Base-by-base conservation (phyloP, 2,329 filamentous ascomycete species). In the Didymella arachidicola region DNA sequence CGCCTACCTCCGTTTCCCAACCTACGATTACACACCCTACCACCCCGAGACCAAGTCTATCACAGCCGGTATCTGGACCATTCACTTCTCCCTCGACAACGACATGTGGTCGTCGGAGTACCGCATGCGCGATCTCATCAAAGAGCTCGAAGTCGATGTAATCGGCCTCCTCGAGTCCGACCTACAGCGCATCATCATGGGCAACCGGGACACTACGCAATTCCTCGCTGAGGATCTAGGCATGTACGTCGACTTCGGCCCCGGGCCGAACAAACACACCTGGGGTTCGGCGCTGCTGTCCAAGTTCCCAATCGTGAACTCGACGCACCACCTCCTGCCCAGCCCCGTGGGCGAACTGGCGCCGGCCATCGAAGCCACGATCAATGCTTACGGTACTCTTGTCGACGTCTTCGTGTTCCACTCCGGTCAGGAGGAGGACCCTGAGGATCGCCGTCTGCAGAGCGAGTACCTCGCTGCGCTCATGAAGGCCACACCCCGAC, bases 321-420 rank as follows among this genome's bases (percentile, higher is more conserved):
- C 92, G 1, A 97, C 93, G 22, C 95, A 99, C 75, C 95, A 99
- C 71, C 86, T 99, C 12, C 86, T 98, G 4, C 95, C 95, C 16
- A 95, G 90, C 14, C 95, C 95, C 0, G 93, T 96, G 1, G 95
- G 95, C 59, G 95, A 99, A 77, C 85, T 99, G 30, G 95, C 95
- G 0, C 95, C 95, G 1, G 94, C 94, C 7, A 98, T 99, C 64
- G 91, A 97, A 71, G 95, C 95, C n/a, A 98, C 95, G 0, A 84
- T 99, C 32, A 90, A 97, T 71, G 91, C 93, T 45, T 97, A 98
- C 75, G 95, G 93, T 47, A 88, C 93, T 68, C 81, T 92, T 51
- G 86, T 99, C 10, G 95, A 99, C 69, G 90, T 98, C 2, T 96
- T 97, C 62, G 95, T 99, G 54, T 99, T 99, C 86, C 95, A 99